These are phyloP conservation scores for Podospora pseudopauciseta DNA, from an alignment of 495 filamentous ascomycete species.

Conservation along the genomic window DNA sequence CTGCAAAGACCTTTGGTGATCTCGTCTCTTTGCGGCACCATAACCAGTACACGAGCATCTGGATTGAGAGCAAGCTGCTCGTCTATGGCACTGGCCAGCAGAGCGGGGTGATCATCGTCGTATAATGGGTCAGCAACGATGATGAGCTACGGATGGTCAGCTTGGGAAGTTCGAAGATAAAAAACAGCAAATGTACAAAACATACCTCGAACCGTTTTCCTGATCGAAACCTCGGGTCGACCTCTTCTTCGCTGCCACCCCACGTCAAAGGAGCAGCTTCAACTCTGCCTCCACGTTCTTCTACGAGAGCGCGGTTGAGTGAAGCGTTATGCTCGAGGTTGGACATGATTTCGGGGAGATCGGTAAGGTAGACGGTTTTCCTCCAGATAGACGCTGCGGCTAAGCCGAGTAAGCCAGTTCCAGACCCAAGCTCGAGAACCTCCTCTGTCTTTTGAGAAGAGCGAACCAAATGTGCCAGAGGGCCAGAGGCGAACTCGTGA, in stretches of 20 bases:
- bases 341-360: constrained; percentile 44
- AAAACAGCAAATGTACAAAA: neutral
- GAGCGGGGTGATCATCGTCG: constrained; percentile 45
- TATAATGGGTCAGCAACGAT: constrained; percentile 47
- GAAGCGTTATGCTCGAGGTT: constrained; percentile 42
- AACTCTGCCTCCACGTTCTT: constrained; percentile 34
- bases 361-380: constrained; percentile 42
- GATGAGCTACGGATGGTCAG: constrained; percentile 30
- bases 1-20: constrained; percentile 35
- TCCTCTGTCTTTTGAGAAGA: constrained; percentile 13
- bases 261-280: constrained; percentile 40
- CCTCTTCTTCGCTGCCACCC: constrained; percentile 34
- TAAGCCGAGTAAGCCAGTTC: constrained; percentile 61
- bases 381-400: constrained; percentile 45
- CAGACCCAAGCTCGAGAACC: constrained; percentile 61
- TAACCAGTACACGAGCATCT: constrained; percentile 40
- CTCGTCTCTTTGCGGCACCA: constrained; percentile 45
- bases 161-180: neutral
- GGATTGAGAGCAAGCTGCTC: constrained; percentile 35
- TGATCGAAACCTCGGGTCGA: constrained; percentile 32
- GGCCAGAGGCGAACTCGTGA: constrained; percentile 32
- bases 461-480: constrained; percentile 39
- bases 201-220: constrained; percentile 39
- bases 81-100: constrained; percentile 41
- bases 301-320: constrained; percentile 34